Evolutionary conservation across 371 early-diverging fungal species (phyloP), one percentile per base, ranked within the genome.

Genomic region (Syncephalastrum racemosum): DNA sequence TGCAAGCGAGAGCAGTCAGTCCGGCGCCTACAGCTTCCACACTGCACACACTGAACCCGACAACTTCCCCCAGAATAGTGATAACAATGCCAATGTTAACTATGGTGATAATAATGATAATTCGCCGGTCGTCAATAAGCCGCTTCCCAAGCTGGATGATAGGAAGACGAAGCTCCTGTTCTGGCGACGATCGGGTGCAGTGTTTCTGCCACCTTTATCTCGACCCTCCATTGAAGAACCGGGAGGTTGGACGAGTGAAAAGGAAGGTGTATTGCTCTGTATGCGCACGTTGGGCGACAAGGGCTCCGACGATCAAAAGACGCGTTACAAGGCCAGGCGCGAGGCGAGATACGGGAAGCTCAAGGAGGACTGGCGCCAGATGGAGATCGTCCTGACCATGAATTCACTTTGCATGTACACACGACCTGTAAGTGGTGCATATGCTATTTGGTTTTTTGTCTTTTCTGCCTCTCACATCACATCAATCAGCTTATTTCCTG

Each of bases 331-430:
- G n/a, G 71, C 70, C 3, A 52, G 63, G 4, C 64, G 59, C 27
- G 67, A 70, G 46, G 56, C 56, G 7, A 47, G 56, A 10, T 60
- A 58, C 46, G 56, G 52, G 27, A 16, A 62, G 20, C 46, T 64
- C 6, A 63, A 59, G 15, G 70, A 70, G 44, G 56, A 67, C 4
- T 73, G 77, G 77, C 63, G 44, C 31, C 77, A 77, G 40, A 46
- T 67, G 2, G 63, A 69, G 8, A 45, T 68, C 3, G 62, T 67
- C 0, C 50, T 77, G 24, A 71, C 73, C 1, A 23, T 48, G 4
- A 27, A 39, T 8, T 47, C 47, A 4, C 41, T 77, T 5, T 23
- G 58, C 0, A 52, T 66, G 14, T 77, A 67, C 46, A 54, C 62
- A 16, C 54, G 55, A 50, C 68, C 77, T 1, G 77, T 71, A 63